Percentiles rank a stretch among this genome's conserved stretches.
Evolutionary conservation across 305 asterid genomes (phyloP).

Genomic region (Fraxinus albicans): DNA sequence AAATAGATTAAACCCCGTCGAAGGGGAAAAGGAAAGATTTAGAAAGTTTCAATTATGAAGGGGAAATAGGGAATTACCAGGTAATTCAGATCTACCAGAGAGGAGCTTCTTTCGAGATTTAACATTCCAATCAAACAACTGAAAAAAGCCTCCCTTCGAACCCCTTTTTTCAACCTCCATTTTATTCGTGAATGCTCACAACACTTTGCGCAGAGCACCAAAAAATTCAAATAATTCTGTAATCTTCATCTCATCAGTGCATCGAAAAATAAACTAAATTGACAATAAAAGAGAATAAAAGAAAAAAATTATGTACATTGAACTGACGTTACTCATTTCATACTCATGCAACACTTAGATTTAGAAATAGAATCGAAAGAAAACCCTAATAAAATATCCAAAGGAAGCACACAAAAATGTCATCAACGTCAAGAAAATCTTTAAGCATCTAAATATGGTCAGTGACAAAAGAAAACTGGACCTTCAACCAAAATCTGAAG

Average conservation of each 20-base stretch:
- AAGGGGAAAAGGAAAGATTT: neutral
- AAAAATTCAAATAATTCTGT: slow-evolving; percentile 24
- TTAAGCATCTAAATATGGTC: neutral
- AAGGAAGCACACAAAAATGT: slow-evolving; percentile 17
- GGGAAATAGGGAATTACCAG: slow-evolving; percentile 49
- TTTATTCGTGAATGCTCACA: slow-evolving; percentile 28
- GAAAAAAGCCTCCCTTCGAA: slow-evolving; percentile 82
- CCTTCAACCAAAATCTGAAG: slow-evolving; percentile 11
- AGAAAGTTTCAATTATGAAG: neutral
- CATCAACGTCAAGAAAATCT: slow-evolving; percentile 2
- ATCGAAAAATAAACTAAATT: slow-evolving; percentile 9
- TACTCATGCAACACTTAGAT: slow-evolving; percentile 6
- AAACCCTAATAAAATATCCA: slow-evolving; percentile 36
- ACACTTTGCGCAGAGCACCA: slow-evolving; percentile 21
- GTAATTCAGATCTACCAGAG: slow-evolving; percentile 69
- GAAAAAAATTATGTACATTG: neutral
- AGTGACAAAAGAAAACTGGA: slow-evolving; percentile 12
- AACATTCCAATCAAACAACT: slow-evolving; percentile 94
- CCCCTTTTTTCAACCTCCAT: slow-evolving; percentile 96
- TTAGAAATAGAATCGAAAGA: slow-evolving; percentile 23
- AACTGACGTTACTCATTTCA: neutral
- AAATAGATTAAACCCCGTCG: neutral
- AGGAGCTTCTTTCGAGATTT: slow-evolving; percentile 95
- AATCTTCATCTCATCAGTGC: slow-evolving; percentile 9
- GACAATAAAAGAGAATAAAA: neutral